A percentile compares a stretch with the other conserved stretches of the same genome.
These are phyloP conservation scores for Magnusiomyces suaveolens DNA, from an alignment of 1,139 yeast species.

Conservation along the genomic window DNA sequence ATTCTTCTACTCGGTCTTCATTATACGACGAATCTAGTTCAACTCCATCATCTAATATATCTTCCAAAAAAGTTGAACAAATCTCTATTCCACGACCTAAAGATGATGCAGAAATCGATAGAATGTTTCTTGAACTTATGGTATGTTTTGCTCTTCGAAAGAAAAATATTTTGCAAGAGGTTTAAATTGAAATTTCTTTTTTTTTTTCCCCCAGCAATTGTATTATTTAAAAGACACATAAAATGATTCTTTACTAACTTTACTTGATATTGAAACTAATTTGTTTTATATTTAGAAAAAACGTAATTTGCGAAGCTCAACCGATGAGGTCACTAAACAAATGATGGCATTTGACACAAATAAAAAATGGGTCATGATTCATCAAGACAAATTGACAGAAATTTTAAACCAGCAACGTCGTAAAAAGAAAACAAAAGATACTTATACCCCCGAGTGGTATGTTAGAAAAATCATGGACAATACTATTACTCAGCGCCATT, in stretches of 20 bases:
- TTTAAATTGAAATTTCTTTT: too few species aligned
- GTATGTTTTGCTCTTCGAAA: too few species aligned
- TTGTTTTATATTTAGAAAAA: slow-evolving; percentile 42
- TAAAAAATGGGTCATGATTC: slow-evolving; percentile 85
- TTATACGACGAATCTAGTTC: slow-evolving; percentile 14
- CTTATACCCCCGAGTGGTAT: slow-evolving; percentile 63
- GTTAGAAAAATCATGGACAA: slow-evolving; percentile 67
- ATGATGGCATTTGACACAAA: slow-evolving; percentile 66
- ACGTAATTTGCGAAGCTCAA: slow-evolving; percentile 71
- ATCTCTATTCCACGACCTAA: slow-evolving; percentile 22
- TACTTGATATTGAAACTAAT: background rate
- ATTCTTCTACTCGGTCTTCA: slow-evolving; percentile 14
- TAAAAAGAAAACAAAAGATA: slow-evolving; percentile 27
- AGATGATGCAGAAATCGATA: slow-evolving; percentile 29
- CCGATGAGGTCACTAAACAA: slow-evolving; percentile 67
- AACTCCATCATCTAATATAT: slow-evolving; percentile 12
- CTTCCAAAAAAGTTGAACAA: slow-evolving; percentile 5
- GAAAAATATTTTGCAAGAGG: too few species aligned
- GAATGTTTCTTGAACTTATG: slow-evolving; percentile 32
- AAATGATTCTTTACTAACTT: background rate
- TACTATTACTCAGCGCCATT: slow-evolving; percentile 56
- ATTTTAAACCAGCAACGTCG: slow-evolving; percentile 48
- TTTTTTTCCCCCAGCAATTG: too few species aligned
- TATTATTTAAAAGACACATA: too few species aligned
- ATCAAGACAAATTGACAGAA: slow-evolving; percentile 78